A percentile compares a stretch with the other conserved stretches of the same genome.
Evolutionary conservation across 2,329 filamentous ascomycete species (phyloP).

Genomic region (Helotiales sp.): DNA sequence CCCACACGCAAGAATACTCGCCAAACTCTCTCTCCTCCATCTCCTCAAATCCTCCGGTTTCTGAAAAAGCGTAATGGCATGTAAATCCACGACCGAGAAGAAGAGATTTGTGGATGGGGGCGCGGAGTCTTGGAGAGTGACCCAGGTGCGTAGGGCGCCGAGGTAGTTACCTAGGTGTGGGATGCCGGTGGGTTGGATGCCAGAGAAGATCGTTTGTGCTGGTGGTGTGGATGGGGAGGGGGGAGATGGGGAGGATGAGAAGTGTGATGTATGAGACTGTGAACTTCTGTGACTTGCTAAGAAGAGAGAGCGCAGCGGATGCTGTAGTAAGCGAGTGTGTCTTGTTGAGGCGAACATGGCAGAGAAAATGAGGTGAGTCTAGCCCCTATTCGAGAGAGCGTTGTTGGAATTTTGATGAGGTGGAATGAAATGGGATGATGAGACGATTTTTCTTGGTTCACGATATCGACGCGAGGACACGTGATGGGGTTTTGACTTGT

Average conservation of each 20-base stretch:
- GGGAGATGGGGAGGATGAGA: slow-evolving; percentile 6
- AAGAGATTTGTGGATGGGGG: slow-evolving; percentile 65
- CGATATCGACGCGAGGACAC: slow-evolving; percentile 30
- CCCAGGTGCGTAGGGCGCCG: slow-evolving; percentile 88
- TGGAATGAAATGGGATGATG: background rate
- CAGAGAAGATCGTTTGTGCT: slow-evolving; percentile 77
- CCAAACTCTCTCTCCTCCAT: slow-evolving; percentile 76
- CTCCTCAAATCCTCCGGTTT: slow-evolving; percentile 62
- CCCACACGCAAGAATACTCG: slow-evolving; percentile 82
- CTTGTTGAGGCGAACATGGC: slow-evolving; percentile 15
- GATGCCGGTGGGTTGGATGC: slow-evolving; percentile 93
- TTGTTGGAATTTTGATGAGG: background rate
- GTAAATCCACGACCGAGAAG: slow-evolving; percentile 90
- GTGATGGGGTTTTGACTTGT: slow-evolving; percentile 21
- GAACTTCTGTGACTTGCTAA: background rate
- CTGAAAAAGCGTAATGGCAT: slow-evolving; percentile 85
- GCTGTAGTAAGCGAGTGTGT: slow-evolving; percentile 11
- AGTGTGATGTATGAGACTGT: slow-evolving; percentile 5
- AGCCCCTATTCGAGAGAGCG: background rate
- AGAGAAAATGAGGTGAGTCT: background rate
- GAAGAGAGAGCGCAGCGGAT: slow-evolving; percentile 15
- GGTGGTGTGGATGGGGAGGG: slow-evolving; percentile 1
- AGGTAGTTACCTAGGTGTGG: slow-evolving; percentile 96
- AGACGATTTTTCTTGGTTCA: slow-evolving; percentile 20
- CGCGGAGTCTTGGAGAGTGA: slow-evolving; percentile 72